phyloP scores from a whole-genome alignment of 2,329 filamentous ascomycete species.

The Trichophyton equinum region DNA sequence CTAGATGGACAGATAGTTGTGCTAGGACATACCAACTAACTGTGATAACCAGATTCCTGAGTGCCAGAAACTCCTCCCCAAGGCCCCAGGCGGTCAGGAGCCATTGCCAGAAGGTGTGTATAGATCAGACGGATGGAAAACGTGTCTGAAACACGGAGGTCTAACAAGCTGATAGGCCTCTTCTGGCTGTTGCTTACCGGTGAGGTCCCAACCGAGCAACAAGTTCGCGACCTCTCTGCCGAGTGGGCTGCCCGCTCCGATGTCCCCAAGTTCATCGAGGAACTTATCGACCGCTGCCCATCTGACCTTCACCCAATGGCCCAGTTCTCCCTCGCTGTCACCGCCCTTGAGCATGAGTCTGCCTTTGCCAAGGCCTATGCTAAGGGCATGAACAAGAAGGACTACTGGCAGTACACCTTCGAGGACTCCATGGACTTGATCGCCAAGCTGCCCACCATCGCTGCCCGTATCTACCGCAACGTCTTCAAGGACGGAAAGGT shows the following conservation, averaged over 20 bases:
- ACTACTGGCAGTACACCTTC: constrained; percentile 99
- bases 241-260: constrained; percentile 98
- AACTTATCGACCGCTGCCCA: constrained; percentile 99
- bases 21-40: constrained; percentile 7
- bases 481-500: constrained; percentile 99
- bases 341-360: constrained; percentile 95
- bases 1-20: background rate
- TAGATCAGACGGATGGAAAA: background rate
- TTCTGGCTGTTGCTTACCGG: constrained; percentile 99
- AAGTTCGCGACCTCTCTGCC: constrained; percentile 93
- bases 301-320: constrained; percentile 99
- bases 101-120: constrained; percentile 76
- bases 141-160: background rate
- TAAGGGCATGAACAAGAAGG: constrained; percentile 98
- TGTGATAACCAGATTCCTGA: constrained; percentile 60
- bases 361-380: constrained; percentile 97
- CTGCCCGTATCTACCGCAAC: constrained; percentile 98
- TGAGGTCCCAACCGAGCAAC: constrained; percentile 93
- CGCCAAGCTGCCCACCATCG: constrained; percentile 97
- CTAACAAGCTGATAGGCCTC: constrained; percentile 48
- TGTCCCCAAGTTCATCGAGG: constrained; percentile 94
- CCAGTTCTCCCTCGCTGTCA: constrained; percentile 95
- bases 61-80: constrained; percentile 94
- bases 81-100: constrained; percentile 91
- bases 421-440: constrained; percentile 99